Percentiles rank a stretch among this genome's conserved stretches.
phyloP scores from a whole-genome alignment of 2,329 filamentous ascomycete genomes.

The Paraphaeosphaeria minitans region DNA sequence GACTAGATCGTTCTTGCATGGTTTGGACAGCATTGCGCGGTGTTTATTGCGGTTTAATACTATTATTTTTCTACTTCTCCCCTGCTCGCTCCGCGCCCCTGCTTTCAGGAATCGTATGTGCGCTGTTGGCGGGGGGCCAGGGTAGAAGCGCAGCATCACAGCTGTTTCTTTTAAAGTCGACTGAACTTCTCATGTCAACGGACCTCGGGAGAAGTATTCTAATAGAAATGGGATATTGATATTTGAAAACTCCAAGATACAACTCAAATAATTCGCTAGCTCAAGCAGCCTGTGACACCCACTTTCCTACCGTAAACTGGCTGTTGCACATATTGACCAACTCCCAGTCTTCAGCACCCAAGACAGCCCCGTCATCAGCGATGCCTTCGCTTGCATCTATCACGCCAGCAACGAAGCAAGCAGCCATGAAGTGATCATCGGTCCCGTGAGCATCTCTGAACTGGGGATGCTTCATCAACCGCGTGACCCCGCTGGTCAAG shows the following conservation, averaged over 20 bases:
- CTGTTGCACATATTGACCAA: slow-evolving; percentile 44
- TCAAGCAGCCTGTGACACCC: slow-evolving; percentile 5
- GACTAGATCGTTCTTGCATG: not conserved
- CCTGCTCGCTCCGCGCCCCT: not conserved
- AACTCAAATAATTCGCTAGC: not conserved
- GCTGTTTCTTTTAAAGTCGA: too few relatives aligned
- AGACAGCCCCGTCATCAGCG: slow-evolving; percentile 26
- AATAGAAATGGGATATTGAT: too few relatives aligned
- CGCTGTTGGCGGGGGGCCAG: too few relatives aligned
- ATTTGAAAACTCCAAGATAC: not conserved
- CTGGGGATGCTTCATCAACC: slow-evolving; percentile 70
- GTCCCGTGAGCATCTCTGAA: slow-evolving; percentile 71
- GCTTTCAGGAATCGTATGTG: too few relatives aligned
- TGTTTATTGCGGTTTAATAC: not conserved
- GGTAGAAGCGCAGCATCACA: too few relatives aligned
- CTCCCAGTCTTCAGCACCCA: slow-evolving; percentile 42
- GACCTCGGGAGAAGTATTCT: too few relatives aligned
- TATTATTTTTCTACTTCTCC: not conserved
- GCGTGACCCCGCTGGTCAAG: slow-evolving; percentile 60
- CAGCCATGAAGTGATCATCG: slow-evolving; percentile 72
- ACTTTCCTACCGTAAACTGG: slow-evolving; percentile 36
- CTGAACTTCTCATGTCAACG: too few relatives aligned
- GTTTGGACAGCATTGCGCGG: not conserved
- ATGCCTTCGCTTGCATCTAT: slow-evolving; percentile 24
- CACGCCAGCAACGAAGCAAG: slow-evolving; percentile 65